A percentile compares a stretch with the other conserved stretches of the same genome.
Conservation (phyloP, 1,284 basidiomycete genomes). For the Apiotrichum mycotoxinovorans region DNA sequence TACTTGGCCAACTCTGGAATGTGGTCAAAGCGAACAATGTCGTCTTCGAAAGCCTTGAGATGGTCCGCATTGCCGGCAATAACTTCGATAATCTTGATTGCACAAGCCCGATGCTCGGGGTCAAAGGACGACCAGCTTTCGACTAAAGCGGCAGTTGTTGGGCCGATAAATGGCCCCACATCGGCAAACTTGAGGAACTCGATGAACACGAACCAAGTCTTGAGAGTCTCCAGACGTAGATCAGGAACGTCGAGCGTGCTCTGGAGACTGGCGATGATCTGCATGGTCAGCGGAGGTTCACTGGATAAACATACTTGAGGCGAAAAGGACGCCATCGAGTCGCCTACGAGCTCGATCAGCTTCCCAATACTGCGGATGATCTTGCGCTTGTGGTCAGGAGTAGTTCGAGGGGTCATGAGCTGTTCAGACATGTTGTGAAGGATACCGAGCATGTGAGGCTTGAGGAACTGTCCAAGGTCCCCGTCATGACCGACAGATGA, state of each 20-base stretch:
- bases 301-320: conserved; percentile 64
- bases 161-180: conserved; percentile 78
- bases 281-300: conserved; percentile 16
- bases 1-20: conserved; percentile 64
- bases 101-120: conserved; percentile 56
- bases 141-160: conserved; percentile 81
- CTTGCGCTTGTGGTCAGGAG: conserved; percentile 62
- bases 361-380: conserved; percentile 76
- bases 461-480: conserved; percentile 62
- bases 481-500: conserved; percentile 52
- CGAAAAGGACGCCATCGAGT: conserved; percentile 67
- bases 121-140: conserved; percentile 69
- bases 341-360: conserved; percentile 68
- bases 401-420: conserved; percentile 69
- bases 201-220: conserved; percentile 79
- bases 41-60: conserved; percentile 59
- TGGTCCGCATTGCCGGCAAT: conserved; percentile 62
- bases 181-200: conserved; percentile 66
- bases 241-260: conserved; percentile 68
- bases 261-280: conserved; percentile 97
- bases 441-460: conserved; percentile 72
- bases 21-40: conserved; percentile 70
- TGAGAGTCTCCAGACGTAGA: conserved; percentile 72
- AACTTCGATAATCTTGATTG: conserved; percentile 66
- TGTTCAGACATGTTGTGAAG: conserved; percentile 76